These are phyloP conservation scores for Macrotyloma uniflorum DNA, from an alignment of 306 rosid genomes.

Conservation along the genomic window DNA sequence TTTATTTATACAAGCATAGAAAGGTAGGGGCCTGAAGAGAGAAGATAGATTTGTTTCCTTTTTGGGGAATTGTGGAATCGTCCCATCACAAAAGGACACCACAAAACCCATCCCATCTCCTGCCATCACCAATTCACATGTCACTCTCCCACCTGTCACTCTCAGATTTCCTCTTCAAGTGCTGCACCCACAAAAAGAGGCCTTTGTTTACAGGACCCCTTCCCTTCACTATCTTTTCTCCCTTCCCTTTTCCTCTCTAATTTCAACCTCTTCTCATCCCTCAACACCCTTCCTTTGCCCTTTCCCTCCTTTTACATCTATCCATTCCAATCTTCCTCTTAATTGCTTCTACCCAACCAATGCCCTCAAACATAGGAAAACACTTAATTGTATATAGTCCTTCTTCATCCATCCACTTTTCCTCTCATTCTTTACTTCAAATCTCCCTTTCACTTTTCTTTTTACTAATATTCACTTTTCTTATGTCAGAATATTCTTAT, in stretches of 20 bases:
- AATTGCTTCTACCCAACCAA: not conserved
- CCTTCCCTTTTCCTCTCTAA: slow-evolving; percentile 2
- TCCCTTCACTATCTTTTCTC: slow-evolving; percentile 60
- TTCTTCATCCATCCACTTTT: not conserved
- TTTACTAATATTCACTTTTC: too few relatives aligned
- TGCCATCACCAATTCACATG: slow-evolving; percentile 51
- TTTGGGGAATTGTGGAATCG: slow-evolving; percentile 65
- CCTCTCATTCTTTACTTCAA: not conserved
- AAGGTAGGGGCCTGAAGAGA: slow-evolving; percentile 56
- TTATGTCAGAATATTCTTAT: too few relatives aligned
- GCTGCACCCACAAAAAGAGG: slow-evolving; percentile 86
- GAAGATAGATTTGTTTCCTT: slow-evolving; percentile 50
- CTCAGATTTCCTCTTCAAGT: slow-evolving; percentile 69
- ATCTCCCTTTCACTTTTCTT: not conserved
- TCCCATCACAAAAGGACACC: slow-evolving; percentile 70
- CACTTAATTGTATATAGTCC: not conserved
- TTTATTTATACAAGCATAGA: slow-evolving; percentile 62
- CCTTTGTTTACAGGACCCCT: slow-evolving; percentile 60
- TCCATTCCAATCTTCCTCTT: not conserved
- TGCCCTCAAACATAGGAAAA: not conserved
- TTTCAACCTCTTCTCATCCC: slow-evolving; percentile 38
- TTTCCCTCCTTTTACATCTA: not conserved
- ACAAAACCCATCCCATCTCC: slow-evolving; percentile 47
- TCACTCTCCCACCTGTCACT: slow-evolving; percentile 63
- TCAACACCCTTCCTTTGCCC: not conserved